phyloP scores from a whole-genome alignment of 805 yeast species.

The Candida parachauliodes region DNA sequence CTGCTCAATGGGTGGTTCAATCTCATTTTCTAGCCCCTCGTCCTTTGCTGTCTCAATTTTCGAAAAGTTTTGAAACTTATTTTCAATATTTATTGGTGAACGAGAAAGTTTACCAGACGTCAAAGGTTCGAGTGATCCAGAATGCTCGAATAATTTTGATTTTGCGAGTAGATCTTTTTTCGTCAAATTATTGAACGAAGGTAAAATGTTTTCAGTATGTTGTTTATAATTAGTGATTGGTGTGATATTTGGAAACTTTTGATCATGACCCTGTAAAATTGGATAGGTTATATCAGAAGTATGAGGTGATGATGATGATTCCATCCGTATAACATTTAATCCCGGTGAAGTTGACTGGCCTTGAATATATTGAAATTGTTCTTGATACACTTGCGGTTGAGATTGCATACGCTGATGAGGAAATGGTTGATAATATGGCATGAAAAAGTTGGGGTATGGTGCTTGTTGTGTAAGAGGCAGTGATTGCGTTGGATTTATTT shows the following conservation, averaged over 20 bases:
- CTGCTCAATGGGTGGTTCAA: background rate
- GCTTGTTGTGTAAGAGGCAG: background rate
- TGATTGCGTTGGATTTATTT: background rate
- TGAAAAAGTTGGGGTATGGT: background rate
- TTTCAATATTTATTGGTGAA: no score
- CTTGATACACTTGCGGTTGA: slow-evolving; percentile 1
- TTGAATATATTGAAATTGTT: slow-evolving; percentile 4
- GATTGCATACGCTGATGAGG: background rate
- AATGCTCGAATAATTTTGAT: background rate
- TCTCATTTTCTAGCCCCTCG: no score
- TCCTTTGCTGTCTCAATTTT: background rate
- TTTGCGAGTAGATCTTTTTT: background rate
- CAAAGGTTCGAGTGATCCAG: no score
- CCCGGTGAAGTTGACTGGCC: no score
- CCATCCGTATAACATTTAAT: no score
- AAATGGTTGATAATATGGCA: background rate
- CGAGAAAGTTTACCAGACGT: no score
- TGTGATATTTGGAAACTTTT: background rate
- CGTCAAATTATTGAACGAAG: slow-evolving; percentile 3
- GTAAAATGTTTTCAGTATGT: background rate
- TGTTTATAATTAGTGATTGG: background rate
- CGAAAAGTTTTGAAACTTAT: no score
- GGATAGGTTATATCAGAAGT: no score
- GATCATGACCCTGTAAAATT: background rate
- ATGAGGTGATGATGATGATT: no score